Evolutionary conservation across 495 filamentous ascomycete species (phyloP).

Genomic region (Podospora didyma): DNA sequence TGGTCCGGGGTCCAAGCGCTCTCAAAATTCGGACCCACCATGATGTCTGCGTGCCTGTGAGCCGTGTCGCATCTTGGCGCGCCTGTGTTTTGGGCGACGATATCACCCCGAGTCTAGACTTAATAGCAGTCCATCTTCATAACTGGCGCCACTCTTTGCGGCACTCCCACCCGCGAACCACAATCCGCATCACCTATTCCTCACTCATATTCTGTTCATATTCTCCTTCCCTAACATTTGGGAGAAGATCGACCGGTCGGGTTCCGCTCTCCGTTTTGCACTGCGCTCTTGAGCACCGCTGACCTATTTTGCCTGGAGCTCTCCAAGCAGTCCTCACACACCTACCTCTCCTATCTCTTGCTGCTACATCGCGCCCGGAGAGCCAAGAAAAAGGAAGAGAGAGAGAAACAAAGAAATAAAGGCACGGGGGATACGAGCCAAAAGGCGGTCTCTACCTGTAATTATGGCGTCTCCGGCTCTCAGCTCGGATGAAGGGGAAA

Average conservation of each 20-base stretch:
- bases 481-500: conserved; percentile 80
- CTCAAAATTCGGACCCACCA: too few relatives aligned
- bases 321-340: background rate
- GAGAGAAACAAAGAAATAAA: background rate
- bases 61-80: too few relatives aligned
- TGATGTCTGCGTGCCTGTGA: too few relatives aligned
- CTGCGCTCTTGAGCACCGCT: conserved; percentile 5
- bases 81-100: too few relatives aligned
- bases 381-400: background rate
- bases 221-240: background rate
- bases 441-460: conserved; percentile 21
- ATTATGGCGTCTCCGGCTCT: conserved; percentile 37
- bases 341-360: background rate
- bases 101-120: too few relatives aligned
- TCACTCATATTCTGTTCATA: background rate
- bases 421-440: background rate
- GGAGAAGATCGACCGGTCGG: conserved; percentile 19
- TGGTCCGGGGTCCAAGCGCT: too few relatives aligned
- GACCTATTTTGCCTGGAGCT: conserved; percentile 7
- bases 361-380: background rate
- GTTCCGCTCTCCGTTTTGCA: conserved; percentile 16
- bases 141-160: too few relatives aligned
- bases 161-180: too few relatives aligned
- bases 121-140: too few relatives aligned
- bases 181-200: background rate